Evolutionary conservation across 1,139 yeast species (phyloP).

Genomic region (Yamadazyma triangularis): DNA sequence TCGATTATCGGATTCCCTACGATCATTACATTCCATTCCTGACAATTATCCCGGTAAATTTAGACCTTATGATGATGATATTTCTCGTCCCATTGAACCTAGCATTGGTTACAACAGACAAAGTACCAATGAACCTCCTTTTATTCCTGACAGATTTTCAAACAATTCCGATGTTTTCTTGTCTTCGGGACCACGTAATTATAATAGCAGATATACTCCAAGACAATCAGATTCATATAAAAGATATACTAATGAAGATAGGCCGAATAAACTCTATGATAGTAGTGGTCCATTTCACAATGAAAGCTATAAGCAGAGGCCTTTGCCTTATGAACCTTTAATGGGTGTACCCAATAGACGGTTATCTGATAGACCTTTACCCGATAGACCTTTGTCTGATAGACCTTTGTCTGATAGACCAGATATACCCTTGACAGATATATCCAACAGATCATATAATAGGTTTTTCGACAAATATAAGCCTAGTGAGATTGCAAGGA

Average conservation of each 20-base stretch:
- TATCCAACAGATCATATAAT: not conserved
- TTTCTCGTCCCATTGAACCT: not conserved
- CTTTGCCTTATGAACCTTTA: not conserved
- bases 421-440: not conserved
- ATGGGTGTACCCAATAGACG: not conserved
- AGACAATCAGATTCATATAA: not conserved
- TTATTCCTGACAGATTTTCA: not conserved
- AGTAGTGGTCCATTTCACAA: no score
- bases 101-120: no score
- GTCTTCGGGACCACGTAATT: no score
- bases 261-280: no score
- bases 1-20: constrained; percentile 2
- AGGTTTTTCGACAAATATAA: not conserved
- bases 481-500: no score
- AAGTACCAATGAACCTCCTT: not conserved
- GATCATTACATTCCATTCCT: not conserved
- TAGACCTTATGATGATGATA: not conserved
- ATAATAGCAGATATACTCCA: no score
- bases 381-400: not conserved
- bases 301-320: no score
- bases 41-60: not conserved
- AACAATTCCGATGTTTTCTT: not conserved
- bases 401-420: not conserved
- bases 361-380: not conserved
- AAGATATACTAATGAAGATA: not conserved